Percentiles rank a stretch among this genome's conserved stretches.
phyloP scores from a whole-genome alignment of 1,284 basidiomycete species.

The Trametes pubescens region DNA sequence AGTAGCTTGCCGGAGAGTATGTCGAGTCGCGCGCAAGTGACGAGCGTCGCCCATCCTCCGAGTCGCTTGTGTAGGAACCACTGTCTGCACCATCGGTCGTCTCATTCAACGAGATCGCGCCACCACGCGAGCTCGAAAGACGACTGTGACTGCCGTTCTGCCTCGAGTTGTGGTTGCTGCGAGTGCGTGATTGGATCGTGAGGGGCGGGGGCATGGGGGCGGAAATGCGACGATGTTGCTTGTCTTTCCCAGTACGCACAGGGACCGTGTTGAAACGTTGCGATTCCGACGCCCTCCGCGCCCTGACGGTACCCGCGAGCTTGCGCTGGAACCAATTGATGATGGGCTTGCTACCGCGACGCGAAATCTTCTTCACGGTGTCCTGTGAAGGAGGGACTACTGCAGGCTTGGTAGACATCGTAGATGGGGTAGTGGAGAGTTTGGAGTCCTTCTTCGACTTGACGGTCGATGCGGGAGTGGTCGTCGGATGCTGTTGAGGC shows the following conservation, averaged over 20 bases:
- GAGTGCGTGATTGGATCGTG: conserved; percentile 26
- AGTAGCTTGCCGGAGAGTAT: conserved; percentile 76
- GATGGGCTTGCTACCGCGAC: conserved; percentile 83
- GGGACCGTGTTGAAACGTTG: conserved; percentile 34
- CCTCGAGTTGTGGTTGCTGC: conserved; percentile 35
- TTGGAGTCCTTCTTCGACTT: conserved; percentile 39
- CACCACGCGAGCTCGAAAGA: conserved; percentile 32
- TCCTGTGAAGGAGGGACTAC: conserved; percentile 23
- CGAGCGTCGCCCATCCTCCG: conserved; percentile 58
- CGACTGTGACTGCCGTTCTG: conserved; percentile 32
- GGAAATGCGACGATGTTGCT: conserved; percentile 39
- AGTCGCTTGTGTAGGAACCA: conserved; percentile 34
- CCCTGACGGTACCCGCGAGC: conserved; percentile 71
- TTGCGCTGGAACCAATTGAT: conserved; percentile 94
- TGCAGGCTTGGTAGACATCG: conserved; percentile 28
- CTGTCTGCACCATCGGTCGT: conserved; percentile 53
- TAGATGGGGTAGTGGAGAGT: conserved; percentile 20
- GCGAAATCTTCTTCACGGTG: conserved; percentile 60
- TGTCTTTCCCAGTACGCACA: conserved; percentile 37
- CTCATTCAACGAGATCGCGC: conserved; percentile 68
- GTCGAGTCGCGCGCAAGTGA: conserved; percentile 71
- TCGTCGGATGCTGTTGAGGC: conserved; percentile 18
- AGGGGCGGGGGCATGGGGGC: conserved; percentile 39
- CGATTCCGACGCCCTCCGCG: conserved; percentile 52
- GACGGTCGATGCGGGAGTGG: conserved; percentile 19